These are phyloP conservation scores for Arctium minus DNA, from an alignment of 129 eudicot genomes.

Conservation along the genomic window DNA sequence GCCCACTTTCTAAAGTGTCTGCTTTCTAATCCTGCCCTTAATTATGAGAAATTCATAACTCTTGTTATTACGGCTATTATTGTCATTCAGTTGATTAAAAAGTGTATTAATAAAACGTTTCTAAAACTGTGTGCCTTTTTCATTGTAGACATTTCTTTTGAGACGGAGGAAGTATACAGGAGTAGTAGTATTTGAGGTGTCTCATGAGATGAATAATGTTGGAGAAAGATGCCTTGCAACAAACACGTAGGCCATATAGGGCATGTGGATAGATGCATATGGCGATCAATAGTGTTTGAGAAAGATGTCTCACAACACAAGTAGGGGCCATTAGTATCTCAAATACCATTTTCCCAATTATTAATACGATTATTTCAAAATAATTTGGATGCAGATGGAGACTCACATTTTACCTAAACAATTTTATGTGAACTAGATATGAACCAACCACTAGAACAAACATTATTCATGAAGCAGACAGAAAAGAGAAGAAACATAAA, in stretches of 20 bases:
- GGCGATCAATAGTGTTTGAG: not conserved
- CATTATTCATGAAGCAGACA: slow-evolving; percentile 5
- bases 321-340: not conserved
- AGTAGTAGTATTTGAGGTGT: not conserved
- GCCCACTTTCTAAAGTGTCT: not conserved
- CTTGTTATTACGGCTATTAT: not conserved
- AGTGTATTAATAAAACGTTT: not conserved
- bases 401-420: slow-evolving; percentile 3
- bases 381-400: not conserved
- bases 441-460: not conserved
- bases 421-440: not conserved
- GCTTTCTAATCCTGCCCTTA: not conserved
- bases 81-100: not conserved
- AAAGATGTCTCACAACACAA: not conserved
- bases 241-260: not conserved
- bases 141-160: not conserved
- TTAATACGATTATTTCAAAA: not conserved
- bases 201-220: not conserved
- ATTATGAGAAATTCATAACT: not conserved
- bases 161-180: not conserved
- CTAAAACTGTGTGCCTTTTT: not conserved
- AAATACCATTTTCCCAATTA: not conserved
- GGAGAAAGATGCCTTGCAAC: slow-evolving; percentile 3
- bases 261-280: not conserved
- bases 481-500: not conserved